Percentiles rank a stretch among this genome's conserved stretches.
These are phyloP conservation scores for Suaeda aralocaspica DNA, from an alignment of 148 eudicot species.

Conservation along the genomic window DNA sequence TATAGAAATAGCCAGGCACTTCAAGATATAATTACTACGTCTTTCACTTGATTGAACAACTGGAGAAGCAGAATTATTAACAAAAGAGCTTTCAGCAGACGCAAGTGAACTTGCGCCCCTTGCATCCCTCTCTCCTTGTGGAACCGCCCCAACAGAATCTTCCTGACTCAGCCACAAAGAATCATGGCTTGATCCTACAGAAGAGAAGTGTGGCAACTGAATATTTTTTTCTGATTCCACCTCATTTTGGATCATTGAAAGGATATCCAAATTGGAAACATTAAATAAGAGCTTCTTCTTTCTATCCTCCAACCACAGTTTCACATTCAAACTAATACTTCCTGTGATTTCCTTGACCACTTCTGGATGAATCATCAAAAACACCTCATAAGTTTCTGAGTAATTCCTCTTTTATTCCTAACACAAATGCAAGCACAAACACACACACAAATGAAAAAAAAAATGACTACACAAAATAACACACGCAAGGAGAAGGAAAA, in stretches of 20 bases:
- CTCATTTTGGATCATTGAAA: slow-evolving; percentile 45
- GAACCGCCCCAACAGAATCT: slow-evolving; percentile 25
- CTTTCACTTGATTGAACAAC: slow-evolving; percentile 34
- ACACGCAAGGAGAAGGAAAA: too few relatives aligned
- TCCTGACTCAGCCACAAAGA: slow-evolving; percentile 27
- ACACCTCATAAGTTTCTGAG: neutral
- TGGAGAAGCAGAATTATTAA: slow-evolving; percentile 23
- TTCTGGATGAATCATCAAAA: slow-evolving; percentile 45
- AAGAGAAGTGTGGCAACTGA: slow-evolving; percentile 47
- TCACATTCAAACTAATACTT: slow-evolving; percentile 44
- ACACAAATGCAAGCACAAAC: neutral
- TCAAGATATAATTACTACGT: slow-evolving; percentile 47
- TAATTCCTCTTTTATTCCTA: neutral
- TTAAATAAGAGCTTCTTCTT: slow-evolving; percentile 44
- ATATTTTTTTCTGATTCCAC: slow-evolving; percentile 31
- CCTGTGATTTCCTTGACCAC: slow-evolving; percentile 56
- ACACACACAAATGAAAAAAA: neutral
- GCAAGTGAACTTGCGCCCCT: slow-evolving; percentile 40
- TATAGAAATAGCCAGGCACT: slow-evolving; percentile 43
- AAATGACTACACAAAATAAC: neutral
- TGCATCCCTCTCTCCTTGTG: slow-evolving; percentile 30
- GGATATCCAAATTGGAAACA: slow-evolving; percentile 53
- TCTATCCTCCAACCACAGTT: slow-evolving; percentile 34
- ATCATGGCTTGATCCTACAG: slow-evolving; percentile 28
- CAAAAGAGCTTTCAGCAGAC: slow-evolving; percentile 27